phyloP scores from a whole-genome alignment of 1,284 basidiomycete genomes.

The Megacollybia platyphylla region DNA sequence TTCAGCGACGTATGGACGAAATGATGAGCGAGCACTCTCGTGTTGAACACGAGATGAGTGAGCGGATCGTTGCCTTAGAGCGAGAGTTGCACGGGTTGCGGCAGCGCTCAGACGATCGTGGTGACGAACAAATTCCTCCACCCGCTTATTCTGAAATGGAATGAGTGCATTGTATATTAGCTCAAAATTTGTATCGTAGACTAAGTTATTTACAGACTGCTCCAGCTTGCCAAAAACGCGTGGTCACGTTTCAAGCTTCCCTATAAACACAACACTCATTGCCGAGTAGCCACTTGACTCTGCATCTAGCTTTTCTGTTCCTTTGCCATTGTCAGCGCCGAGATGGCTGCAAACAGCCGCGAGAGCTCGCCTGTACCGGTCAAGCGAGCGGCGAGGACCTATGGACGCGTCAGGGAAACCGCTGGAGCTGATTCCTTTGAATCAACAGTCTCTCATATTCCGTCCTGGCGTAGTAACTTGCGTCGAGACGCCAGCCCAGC shows the following conservation, averaged over 20 bases:
- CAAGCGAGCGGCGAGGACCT: neutral
- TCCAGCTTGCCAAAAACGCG: no score
- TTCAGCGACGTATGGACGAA: constrained; percentile 6
- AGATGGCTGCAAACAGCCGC: neutral
- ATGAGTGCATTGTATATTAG: neutral
- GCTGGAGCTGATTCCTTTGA: neutral
- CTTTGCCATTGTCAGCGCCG: no score
- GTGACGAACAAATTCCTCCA: constrained; percentile 6
- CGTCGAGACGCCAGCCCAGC: no score
- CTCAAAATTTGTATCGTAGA: neutral
- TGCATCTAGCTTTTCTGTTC: no score
- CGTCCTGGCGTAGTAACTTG: no score
- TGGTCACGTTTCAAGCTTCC: no score
- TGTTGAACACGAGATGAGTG: neutral
- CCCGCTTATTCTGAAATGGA: constrained; percentile 9
- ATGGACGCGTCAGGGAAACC: neutral
- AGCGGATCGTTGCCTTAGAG: neutral
- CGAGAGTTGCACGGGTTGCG: constrained; percentile 1
- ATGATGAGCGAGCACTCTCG: constrained; percentile 1
- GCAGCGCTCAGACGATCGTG: neutral
- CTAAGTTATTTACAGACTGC: neutral
- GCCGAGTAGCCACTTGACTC: no score
- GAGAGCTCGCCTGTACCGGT: neutral
- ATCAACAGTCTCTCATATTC: neutral
- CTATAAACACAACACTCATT: no score